Evolutionary conservation across 2,329 filamentous ascomycete species (phyloP), one percentile per base, ranked within the genome.

Genomic region (Trichoderma sp.): DNA sequence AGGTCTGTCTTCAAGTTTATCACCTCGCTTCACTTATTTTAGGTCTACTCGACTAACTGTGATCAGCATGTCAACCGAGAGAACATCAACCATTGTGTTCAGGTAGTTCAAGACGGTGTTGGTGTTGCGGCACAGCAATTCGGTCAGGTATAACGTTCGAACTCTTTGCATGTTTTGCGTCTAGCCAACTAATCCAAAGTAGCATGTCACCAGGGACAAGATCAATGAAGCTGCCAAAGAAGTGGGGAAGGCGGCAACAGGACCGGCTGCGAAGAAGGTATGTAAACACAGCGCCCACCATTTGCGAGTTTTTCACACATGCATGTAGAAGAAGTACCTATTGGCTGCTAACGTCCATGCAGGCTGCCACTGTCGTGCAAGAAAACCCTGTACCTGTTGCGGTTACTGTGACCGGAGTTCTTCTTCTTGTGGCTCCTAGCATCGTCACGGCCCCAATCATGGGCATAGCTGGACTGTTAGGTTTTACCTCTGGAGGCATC

Each of bases 401-500:
- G 6, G 35, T 58, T 37, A 22, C 54, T 3, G 8, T 12, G 10
- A 15, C n/a, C 7, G 69, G 67, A 22, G 4, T 63, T 4, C 5
- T 58, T 12, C 19, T 61, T 15, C 27, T 58, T n/a, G 42, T 59
- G 4, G 67, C 65, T 4, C 52, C 67, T 6, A 12, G 52, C 1
- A 48, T 70, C 8, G 19, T 71, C 8, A 69, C 57, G 2, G 66
- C 63, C 0, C 74, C 74, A 2, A 68, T 35, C 12, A n/a, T 74
- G 19, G 70, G 54, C 32, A 65, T 71, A 1, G 68, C 42, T 5
- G 72, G 72, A 1, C 63, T 72, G 2, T 52, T 48, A 3, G 74
- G 73, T 0, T 75, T 75, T 25, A 68, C 70, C 0, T 64, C 71
- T 2, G 68, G 64, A 8, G 72, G 73, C 4, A 54, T 74, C 29